These are phyloP conservation scores for Globisporangium alternatum DNA, from an alignment of 352 stramenopile species.

Conservation along the genomic window DNA sequence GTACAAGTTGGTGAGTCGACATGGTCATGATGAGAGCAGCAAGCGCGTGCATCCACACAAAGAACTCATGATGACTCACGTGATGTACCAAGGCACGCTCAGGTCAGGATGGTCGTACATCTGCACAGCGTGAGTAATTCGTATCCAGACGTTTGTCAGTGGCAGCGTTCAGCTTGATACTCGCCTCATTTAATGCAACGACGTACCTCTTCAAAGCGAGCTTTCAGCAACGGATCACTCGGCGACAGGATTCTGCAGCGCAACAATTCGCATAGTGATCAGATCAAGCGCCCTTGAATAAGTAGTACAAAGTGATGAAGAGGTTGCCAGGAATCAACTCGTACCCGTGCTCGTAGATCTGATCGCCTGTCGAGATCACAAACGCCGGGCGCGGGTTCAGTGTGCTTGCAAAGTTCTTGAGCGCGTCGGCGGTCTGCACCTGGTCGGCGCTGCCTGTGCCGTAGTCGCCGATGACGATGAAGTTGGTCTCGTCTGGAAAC, in stretches of 20 bases:
- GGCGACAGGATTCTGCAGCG: constrained; percentile 48
- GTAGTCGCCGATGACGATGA: constrained; percentile 82
- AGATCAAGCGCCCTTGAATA: neutral
- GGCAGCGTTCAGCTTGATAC: too few species aligned
- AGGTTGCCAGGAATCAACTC: neutral
- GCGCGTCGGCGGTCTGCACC: constrained; percentile 50
- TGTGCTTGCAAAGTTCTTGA: constrained; percentile 52
- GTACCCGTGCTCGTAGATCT: constrained; percentile 85
- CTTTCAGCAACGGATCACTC: constrained; percentile 53
- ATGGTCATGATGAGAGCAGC: neutral
- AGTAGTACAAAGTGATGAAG: neutral
- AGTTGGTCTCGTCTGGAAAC: constrained; percentile 65
- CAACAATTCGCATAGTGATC: neutral
- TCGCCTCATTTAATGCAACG: neutral
- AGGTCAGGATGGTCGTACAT: constrained; percentile 71
- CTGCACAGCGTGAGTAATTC: constrained; percentile 23
- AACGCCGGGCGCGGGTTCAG: constrained; percentile 68
- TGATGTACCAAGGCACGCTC: constrained; percentile 83
- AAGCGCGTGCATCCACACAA: neutral
- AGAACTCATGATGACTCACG: constrained; percentile 34
- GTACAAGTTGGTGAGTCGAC: neutral
- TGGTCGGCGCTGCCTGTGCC: constrained; percentile 68
- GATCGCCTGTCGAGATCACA: constrained; percentile 79
- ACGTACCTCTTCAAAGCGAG: constrained; percentile 72
- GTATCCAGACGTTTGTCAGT: neutral